Evolutionary conservation across 176 grass and related monocot species (phyloP).

Genomic region (Rhynchospora breviuscula): DNA sequence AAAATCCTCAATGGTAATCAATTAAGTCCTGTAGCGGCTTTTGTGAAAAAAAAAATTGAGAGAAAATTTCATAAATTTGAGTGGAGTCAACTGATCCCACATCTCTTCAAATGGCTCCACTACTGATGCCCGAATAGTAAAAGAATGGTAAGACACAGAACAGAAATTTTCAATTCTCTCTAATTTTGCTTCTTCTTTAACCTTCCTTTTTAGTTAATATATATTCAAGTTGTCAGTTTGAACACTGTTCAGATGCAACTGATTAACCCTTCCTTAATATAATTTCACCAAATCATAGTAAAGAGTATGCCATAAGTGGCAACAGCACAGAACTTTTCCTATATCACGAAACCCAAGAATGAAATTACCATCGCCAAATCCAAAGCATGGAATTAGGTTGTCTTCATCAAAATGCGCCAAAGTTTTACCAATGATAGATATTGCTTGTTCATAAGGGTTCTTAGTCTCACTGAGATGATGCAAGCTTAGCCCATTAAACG

Average conservation of each 20-base stretch:
- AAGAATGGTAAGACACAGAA: neutral
- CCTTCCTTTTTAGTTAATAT: neutral
- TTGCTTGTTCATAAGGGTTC: conserved; percentile 18
- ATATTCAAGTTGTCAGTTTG: neutral
- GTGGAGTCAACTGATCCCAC: neutral
- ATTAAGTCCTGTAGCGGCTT: neutral
- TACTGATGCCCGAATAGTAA: neutral
- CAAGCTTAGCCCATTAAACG: conserved; percentile 19
- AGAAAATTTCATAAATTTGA: neutral
- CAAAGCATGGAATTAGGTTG: conserved; percentile 21
- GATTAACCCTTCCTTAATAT: neutral
- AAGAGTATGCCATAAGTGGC: neutral
- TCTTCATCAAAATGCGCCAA: conserved; percentile 8
- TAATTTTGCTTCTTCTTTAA: neutral
- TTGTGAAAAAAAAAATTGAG: neutral
- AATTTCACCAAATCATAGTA: neutral
- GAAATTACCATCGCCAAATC: conserved; percentile 22
- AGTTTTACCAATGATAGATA: conserved; percentile 14
- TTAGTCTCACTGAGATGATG: conserved; percentile 9
- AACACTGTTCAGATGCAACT: neutral
- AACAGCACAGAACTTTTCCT: neutral
- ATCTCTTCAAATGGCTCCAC: neutral
- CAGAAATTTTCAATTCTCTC: neutral
- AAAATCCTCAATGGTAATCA: neutral
- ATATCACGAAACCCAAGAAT: neutral